These are phyloP conservation scores for Alectoria sarmentosa DNA, from an alignment of 495 filamentous ascomycete species.

Conservation along the genomic window DNA sequence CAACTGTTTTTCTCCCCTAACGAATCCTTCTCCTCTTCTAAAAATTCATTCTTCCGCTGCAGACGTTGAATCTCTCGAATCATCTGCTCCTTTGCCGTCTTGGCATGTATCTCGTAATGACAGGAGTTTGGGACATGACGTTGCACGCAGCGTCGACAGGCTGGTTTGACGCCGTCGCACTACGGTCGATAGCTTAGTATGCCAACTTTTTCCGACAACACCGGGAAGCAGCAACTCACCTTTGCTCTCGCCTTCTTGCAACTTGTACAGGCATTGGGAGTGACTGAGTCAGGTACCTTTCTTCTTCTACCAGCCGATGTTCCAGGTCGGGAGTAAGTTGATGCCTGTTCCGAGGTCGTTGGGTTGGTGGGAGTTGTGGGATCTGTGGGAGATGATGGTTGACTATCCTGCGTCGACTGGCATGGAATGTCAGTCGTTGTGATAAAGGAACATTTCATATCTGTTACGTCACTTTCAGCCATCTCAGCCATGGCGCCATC, in stretches of 20 bases:
- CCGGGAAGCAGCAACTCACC: conserved; percentile 9
- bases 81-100: conserved; percentile 23
- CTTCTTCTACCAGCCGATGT: conserved; percentile 17
- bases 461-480: neutral
- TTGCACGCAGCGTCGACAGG: conserved; percentile 20
- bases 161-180: conserved; percentile 25
- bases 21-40: conserved; percentile 17
- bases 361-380: conserved; percentile 1
- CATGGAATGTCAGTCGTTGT: conserved; percentile 1
- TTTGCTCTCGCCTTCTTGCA: conserved; percentile 31
- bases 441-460: neutral
- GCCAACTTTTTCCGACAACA: neutral
- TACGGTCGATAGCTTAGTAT: conserved; percentile 9
- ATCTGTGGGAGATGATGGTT: neutral
- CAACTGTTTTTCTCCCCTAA: conserved; percentile 28
- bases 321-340: conserved; percentile 9
- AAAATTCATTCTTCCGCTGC: conserved; percentile 17
- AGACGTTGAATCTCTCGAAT: conserved; percentile 24
- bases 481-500: conserved; percentile 2
- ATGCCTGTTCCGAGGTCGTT: neutral
- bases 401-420: conserved; percentile 9
- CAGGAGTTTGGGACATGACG: conserved; percentile 19
- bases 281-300: conserved; percentile 27
- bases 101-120: conserved; percentile 24
- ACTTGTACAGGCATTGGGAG: conserved; percentile 30